Evolutionary conservation across 371 early-diverging fungal genomes (phyloP).

Genomic region (Phascolomyces articulosus): DNA sequence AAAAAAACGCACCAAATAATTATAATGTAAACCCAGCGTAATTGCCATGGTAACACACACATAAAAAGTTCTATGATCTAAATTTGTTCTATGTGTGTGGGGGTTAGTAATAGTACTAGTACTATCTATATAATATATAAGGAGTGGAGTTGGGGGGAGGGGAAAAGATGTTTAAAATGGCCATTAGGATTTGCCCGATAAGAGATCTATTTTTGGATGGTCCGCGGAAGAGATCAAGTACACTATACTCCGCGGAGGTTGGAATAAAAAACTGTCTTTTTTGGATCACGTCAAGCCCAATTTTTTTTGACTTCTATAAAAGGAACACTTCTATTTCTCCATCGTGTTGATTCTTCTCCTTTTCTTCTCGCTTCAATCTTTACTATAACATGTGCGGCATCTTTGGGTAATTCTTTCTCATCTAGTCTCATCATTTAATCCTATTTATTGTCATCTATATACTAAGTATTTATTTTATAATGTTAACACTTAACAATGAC

Average conservation of each 20-base stretch:
- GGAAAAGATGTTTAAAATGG: no score
- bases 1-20: conserved; percentile 1
- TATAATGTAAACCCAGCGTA: neutral
- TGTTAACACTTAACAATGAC: neutral
- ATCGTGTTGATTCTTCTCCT: conserved; percentile 8
- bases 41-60: conserved; percentile 1
- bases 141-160: neutral
- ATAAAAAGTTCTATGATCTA: neutral
- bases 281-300: no score
- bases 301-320: neutral
- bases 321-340: neutral
- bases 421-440: neutral
- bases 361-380: conserved; percentile 16
- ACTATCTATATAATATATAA: no score
- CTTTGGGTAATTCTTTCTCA: conserved; percentile 67
- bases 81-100: conserved; percentile 1
- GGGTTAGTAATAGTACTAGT: no score
- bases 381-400: conserved; percentile 91
- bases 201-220: neutral
- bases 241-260: conserved; percentile 4
- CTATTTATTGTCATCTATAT: no score
- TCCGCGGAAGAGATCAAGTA: conserved; percentile 4
- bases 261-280: no score
- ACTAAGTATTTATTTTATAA: no score
- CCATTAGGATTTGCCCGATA: neutral